Evolutionary conservation across 768 basidiomycete genomes (phyloP), one percentile per base, ranked within the genome.

Genomic region (Leccinum rimulosum): DNA sequence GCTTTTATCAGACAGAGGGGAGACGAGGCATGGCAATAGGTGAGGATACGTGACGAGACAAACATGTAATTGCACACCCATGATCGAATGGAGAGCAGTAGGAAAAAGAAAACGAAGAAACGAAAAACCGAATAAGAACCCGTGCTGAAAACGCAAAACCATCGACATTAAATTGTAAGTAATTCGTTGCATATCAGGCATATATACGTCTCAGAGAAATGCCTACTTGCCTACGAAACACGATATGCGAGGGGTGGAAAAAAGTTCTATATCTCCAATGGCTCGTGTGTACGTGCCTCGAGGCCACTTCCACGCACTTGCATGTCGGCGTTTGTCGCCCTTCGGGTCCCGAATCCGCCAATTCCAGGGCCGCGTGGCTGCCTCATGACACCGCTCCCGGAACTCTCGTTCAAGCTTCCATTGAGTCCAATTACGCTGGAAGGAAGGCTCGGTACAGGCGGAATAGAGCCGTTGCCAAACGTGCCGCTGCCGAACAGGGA

Each of bases 241-340:
- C 31, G 15, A 4, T 45, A 19, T 45, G 17, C 40, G 43, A 38
- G 25, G 36, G 47, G 48, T 36, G 55, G 40, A 49, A 45, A 40
- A 25, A 25, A 30, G 40, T 47, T 74, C 65, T 79, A 92, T 80
- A 93, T 86, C 74, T 93, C 92, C 76, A 93, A 74, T 43, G 89
- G 89, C 79, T 94, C 89, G 77, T 92, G 88, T 62, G 89, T 90
- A 74, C 87, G 84, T 67, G 90, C 84, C 71, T 94, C 92, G 67
- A 93, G 83, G 74, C 87, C 88, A 36, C 64, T 70, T 75, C 83
- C 83, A 76, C 85, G 82, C 51, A 78, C 70, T 68, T 80, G 80
- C 57, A 70, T 68, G n/a, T 75, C 76, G 55, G 65, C 54, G 58
- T 61, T 70, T 52, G 77, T 71, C 56, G 71, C 70, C 64, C 81